Evolutionary conservation across 192 early-diverging fungal genomes (phyloP), one percentile per base, ranked within the genome.

Genomic region (Spizellomyces sp.): DNA sequence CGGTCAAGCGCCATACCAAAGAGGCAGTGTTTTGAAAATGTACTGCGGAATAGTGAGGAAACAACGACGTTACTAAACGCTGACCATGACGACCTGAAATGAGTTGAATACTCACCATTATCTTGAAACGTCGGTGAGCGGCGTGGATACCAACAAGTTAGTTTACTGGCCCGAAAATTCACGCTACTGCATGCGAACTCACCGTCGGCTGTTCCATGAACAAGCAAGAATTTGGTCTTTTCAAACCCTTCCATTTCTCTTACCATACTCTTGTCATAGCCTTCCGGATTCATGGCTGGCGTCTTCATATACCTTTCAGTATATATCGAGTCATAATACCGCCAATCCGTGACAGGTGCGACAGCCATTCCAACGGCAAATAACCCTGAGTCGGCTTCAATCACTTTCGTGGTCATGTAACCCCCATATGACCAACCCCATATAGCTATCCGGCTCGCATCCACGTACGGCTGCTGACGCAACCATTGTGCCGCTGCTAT

Each of bases 351-450:
- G 9, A 99, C 96, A 6, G 96, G 96, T 8, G 96, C 96, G 1
- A 99, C 96, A 6, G 96, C 86, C 86, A 99, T 93, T 12, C 89
- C 96, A 4, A 91, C 82, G 45, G 78, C 80, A 80, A 96, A 96
- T 2, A 95, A 75, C 6, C 92, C 92, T 10, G 87, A 86, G 72
- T 96, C 82, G 5, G 87, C 83, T 78, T 99, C 96, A 45, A 98
- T 83, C 6, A 90, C 81, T 72, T 96, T 96, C 45, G 89, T 66
- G 0, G 94, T 89, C 77, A 92, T 79, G 75, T 90, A 98, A 15
- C 95, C 96, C 58, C 96, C 96, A 75, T 92, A 99, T 2, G 92
- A 94, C 92, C 96, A 99, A 17, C 96, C 96, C 96, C 96, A 99
- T 58, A 99, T 91, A 7, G 93, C 95, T 15, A 98, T 85, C 57